Evolutionary conservation across 805 yeast species (phyloP), one percentile per base, ranked within the genome.

Genomic region (Candida ortonii): DNA sequence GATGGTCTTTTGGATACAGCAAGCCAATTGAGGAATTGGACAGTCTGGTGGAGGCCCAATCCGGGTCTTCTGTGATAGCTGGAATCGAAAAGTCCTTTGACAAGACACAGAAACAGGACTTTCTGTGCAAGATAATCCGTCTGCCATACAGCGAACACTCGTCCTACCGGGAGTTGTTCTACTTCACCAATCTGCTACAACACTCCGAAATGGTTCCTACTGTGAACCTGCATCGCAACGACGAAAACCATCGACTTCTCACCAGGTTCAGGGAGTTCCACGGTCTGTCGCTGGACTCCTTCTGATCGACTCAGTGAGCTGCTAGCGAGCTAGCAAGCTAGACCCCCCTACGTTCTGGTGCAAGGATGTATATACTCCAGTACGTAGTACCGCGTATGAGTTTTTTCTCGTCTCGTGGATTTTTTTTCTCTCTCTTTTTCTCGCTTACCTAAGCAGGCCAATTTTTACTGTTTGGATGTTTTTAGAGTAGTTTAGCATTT

Each of bases 141-240:
- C 44, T 57, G 1, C 97, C 98, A 0, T 93, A 93, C 52, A 82
- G 94, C 51, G 98, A 93, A 53, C 98, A 93, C 61, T 86, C 96
- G 8, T 85, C 95, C 38, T 90, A 79, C 50, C 64, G 83, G 23
- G 98, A 93, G 50, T 65, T 93, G 23, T 68, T 80, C 9, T 68
- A 71, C 35, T 85, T 90, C 52, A 73, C 81, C 15, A 62, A 71
- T 2, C 59, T 70, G 15, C 46, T 86, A 25, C 57, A 70, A 6
- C 71, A 76, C 44, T 59, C 60, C 0, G 50, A 67, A 25, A 71
- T 86, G 10, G 76, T 88, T 7, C 93, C 97, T 0, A 93, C 98
- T 0, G 98, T 90, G 4, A 76, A 75, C 37, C 51, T 61, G 33
- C 28, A 25, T 16, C 28, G 38, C 23, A 34, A 39, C n/a, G 50